Evolutionary conservation across 2,329 filamentous ascomycete genomes (phyloP).

Genomic region (Akanthomyces muscarius): DNA sequence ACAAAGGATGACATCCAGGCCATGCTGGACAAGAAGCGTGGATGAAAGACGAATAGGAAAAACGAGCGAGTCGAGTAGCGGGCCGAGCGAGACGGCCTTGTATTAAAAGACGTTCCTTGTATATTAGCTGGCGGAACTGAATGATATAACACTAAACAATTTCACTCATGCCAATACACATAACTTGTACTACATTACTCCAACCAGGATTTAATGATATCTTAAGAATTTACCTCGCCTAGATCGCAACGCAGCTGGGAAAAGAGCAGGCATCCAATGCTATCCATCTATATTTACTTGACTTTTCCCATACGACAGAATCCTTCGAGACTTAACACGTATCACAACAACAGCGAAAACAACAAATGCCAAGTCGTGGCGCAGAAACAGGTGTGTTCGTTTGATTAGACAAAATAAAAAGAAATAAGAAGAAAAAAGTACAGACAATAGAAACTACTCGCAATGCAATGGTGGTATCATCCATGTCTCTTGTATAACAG

Average conservation of each 20-base stretch:
- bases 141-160: neutral
- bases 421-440: constrained; percentile 21
- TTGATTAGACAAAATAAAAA: constrained; percentile 19
- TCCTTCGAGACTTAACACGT: neutral
- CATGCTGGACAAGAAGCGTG: constrained; percentile 35
- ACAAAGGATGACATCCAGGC: constrained; percentile 37
- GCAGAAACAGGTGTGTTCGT: neutral
- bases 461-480: constrained; percentile 42
- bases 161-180: constrained; percentile 6
- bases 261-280: neutral
- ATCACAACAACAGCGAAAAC: neutral
- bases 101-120: constrained; percentile 3
- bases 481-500: constrained; percentile 34
- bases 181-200: neutral
- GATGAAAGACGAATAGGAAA: constrained; percentile 18
- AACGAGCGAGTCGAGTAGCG: neutral
- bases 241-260: neutral
- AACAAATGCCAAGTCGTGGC: constrained; percentile 2
- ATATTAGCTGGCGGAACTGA: constrained; percentile 4
- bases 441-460: constrained; percentile 31
- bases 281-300: neutral
- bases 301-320: neutral
- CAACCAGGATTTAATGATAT: neutral
- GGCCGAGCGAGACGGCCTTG: neutral
- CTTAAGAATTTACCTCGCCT: neutral